Evolutionary conservation across 2,329 filamentous ascomycete genomes (phyloP).

Genomic region (Penicillium sp.): DNA sequence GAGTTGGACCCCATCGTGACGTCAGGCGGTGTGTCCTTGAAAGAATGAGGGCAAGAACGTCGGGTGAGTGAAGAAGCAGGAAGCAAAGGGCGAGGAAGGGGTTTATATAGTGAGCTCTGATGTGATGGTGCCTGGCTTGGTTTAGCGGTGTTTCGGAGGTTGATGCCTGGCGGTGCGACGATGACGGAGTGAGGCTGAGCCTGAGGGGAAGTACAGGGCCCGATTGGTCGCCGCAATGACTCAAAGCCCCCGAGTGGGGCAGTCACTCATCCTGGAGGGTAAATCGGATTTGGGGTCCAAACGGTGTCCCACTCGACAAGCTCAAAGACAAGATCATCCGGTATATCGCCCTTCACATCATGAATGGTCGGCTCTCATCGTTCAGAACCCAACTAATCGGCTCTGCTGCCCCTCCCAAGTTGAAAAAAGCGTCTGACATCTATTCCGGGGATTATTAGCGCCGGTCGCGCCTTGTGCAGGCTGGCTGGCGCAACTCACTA

Average conservation of each 20-base stretch:
- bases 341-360: not conserved
- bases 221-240: slow-evolving; percentile 2
- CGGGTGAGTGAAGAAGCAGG: not conserved
- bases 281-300: too few species aligned
- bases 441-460: slow-evolving; percentile 13
- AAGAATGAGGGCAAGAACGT: too few species aligned
- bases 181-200: not conserved
- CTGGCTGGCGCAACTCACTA: slow-evolving; percentile 37
- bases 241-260: not conserved
- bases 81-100: not conserved
- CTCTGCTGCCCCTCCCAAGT: slow-evolving; percentile 25
- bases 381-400: slow-evolving; percentile 27
- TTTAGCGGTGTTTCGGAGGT: not conserved
- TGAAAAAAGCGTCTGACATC: slow-evolving; percentile 37
- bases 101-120: not conserved
- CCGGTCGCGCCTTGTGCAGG: not conserved
- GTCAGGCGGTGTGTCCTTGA: too few species aligned
- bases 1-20: slow-evolving; percentile 4
- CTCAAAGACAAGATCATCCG: not conserved
- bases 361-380: slow-evolving; percentile 5
- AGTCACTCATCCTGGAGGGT: not conserved
- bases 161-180: not conserved
- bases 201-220: not conserved
- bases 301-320: too few species aligned
- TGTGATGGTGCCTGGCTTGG: not conserved